These are phyloP conservation scores for Knoxdaviesia capensis DNA, from an alignment of 2,329 filamentous ascomycete species.

Conservation along the genomic window DNA sequence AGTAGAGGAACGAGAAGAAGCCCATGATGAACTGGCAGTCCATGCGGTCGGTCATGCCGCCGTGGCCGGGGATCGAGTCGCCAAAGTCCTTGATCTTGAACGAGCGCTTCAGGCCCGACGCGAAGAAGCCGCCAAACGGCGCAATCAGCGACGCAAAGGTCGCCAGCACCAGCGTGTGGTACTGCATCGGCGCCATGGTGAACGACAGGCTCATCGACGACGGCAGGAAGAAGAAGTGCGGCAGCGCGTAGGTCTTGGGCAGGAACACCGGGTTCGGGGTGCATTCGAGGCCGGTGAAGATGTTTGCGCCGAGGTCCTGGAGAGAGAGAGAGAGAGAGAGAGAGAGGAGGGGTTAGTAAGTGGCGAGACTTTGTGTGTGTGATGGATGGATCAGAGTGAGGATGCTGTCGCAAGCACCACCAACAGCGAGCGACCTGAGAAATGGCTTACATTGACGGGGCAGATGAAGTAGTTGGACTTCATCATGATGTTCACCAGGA, in stretches of 20 bases:
- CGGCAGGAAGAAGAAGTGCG: conserved; percentile 52
- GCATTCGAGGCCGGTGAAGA: conserved; percentile 80
- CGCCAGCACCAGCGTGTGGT: conserved; percentile 76
- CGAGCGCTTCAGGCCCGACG: conserved; percentile 88
- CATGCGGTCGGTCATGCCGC: conserved; percentile 97
- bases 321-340: background rate
- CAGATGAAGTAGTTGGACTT: conserved; percentile 96
- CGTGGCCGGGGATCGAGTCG: conserved; percentile 91
- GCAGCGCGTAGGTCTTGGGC: conserved; percentile 52
- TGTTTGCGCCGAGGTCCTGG: conserved; percentile 73
- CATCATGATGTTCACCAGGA: conserved; percentile 67
- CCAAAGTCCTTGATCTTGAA: conserved; percentile 99
- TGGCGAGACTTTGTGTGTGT: background rate
- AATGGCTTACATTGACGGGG: conserved; percentile 54
- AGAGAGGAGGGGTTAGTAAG: background rate
- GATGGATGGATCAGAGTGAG: background rate
- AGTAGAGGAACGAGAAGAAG: conserved; percentile 96
- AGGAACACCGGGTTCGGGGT: conserved; percentile 82
- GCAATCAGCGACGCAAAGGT: conserved; percentile 93
- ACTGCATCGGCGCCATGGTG: conserved; percentile 70
- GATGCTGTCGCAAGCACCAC: background rate
- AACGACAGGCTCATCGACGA: conserved; percentile 39
- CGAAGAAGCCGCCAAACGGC: conserved; percentile 96
- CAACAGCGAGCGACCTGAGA: background rate
- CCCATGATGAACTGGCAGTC: conserved; percentile 99